Evolutionary conservation across 2,329 filamentous ascomycete species (phyloP), one percentile per base, ranked within the genome.

Genomic region (Cercospora zeae-maydis): DNA sequence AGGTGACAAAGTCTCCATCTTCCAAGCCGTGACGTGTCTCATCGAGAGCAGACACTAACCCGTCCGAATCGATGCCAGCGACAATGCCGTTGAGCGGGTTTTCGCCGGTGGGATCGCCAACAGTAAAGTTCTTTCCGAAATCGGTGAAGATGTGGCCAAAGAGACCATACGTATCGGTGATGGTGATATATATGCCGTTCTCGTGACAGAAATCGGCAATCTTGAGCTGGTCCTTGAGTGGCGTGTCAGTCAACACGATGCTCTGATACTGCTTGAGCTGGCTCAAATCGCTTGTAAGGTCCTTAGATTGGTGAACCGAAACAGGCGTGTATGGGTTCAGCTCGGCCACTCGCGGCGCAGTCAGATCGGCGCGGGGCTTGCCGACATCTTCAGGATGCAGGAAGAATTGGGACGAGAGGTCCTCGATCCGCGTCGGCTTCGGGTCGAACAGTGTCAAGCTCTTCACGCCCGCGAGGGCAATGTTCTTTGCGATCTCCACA

Each of bases 401-500:
- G 84, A 99, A 99, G 84, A 99, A 99, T 78, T 99, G 95, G 47
- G 95, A 91, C 42, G 95, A 98, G 34, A 99, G 87, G 75, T 99
- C 95, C 71, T 91, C 84, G 70, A 97, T 89, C 70, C 88, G 84
- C 59, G 91, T 89, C 45, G 91, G 91, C 53, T 88, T 86, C 52
- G 95, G 93, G 75, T 99, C 95, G 81, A 92, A 91, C 60, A 99
- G 85, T 1, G 93, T 95, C 70, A 99, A 81, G 74, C 93, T 97
- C 84, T 99, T 99, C 79, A 99, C 95, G 76, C 95, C 95, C 71
- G 95, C 95, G 71, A 99, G 88, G 64, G 95, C 95, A 74, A 99
- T 92, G 74, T 99, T 99, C 85, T 99, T 99, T 74, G 95, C 93
- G 72, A 99, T 95, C 80, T 99, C 95, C 61, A 97, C 93, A 81